Evolutionary conservation across 257 asterid genomes (phyloP).

Genomic region (Marsdenia floribunda): DNA sequence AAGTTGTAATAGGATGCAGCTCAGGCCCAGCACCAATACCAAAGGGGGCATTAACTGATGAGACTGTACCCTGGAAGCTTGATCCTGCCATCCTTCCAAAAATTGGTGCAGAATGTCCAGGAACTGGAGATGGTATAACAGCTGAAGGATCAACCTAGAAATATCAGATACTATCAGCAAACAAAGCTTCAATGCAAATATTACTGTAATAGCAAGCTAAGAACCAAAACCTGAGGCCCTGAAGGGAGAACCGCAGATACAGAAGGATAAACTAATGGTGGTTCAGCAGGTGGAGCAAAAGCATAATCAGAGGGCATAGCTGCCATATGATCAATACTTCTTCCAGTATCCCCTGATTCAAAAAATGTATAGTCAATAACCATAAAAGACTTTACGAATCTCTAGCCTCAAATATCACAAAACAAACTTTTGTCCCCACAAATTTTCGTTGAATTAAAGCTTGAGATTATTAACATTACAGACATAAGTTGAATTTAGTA

Average conservation of each 20-base stretch:
- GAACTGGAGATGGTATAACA: slow-evolving; percentile 48
- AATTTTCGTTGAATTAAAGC: not conserved
- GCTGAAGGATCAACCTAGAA: slow-evolving; percentile 63
- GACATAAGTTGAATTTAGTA: not conserved
- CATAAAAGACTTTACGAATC: not conserved
- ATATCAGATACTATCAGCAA: slow-evolving; percentile 20
- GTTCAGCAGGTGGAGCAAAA: slow-evolving; percentile 57
- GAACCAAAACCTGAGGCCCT: slow-evolving; percentile 58
- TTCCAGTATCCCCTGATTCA: slow-evolving; percentile 42
- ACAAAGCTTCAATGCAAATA: not conserved
- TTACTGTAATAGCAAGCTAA: slow-evolving; percentile 14
- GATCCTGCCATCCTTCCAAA: slow-evolving; percentile 58
- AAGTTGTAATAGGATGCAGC: slow-evolving; percentile 50
- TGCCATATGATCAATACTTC: slow-evolving; percentile 48
- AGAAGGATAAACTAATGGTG: slow-evolving; percentile 54
- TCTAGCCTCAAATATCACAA: not conserved
- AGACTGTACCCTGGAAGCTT: slow-evolving; percentile 55
- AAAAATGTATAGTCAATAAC: slow-evolving; percentile 28
- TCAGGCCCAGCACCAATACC: slow-evolving; percentile 59
- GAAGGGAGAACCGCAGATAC: slow-evolving; percentile 45
- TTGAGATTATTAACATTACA: not conserved
- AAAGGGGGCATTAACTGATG: slow-evolving; percentile 53
- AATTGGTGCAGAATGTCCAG: slow-evolving; percentile 57
- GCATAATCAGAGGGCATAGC: slow-evolving; percentile 52
- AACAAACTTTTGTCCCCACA: not conserved